phyloP scores from a whole-genome alignment of 2,329 filamentous ascomycete species.

The Neurospora sp. region DNA sequence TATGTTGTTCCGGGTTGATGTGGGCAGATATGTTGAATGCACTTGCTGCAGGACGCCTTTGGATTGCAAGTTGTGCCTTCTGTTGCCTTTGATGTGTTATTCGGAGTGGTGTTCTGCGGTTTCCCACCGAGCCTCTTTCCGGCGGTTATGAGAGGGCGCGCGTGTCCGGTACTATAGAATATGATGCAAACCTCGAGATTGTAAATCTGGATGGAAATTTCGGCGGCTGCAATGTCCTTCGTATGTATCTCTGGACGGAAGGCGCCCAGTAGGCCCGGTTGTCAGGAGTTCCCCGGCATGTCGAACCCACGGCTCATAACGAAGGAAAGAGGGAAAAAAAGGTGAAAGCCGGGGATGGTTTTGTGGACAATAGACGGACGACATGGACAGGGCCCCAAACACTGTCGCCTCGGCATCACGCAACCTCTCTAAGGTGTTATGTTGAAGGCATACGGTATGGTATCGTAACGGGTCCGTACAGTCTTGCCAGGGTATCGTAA shows the following conservation, averaged over 20 bases:
- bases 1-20: background rate
- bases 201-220: background rate
- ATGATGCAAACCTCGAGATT: background rate
- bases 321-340: background rate
- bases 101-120: background rate
- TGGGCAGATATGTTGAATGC: background rate
- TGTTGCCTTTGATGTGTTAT: background rate
- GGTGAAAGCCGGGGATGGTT: background rate
- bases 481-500: background rate
- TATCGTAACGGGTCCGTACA: background rate
- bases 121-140: background rate
- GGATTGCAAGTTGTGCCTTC: background rate
- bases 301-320: background rate
- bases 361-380: background rate
- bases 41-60: background rate
- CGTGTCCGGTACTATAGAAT: background rate
- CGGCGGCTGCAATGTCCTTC: background rate
- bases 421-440: background rate
- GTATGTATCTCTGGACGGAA: background rate
- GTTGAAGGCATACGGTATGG: background rate
- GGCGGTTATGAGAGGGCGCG: background rate
- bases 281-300: background rate
- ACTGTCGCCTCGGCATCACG: slow-evolving; percentile 2
- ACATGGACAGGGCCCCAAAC: slow-evolving; percentile 3
- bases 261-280: background rate